phyloP scores from a whole-genome alignment of 2,329 filamentous ascomycete species.

The Clonostachys solani region DNA sequence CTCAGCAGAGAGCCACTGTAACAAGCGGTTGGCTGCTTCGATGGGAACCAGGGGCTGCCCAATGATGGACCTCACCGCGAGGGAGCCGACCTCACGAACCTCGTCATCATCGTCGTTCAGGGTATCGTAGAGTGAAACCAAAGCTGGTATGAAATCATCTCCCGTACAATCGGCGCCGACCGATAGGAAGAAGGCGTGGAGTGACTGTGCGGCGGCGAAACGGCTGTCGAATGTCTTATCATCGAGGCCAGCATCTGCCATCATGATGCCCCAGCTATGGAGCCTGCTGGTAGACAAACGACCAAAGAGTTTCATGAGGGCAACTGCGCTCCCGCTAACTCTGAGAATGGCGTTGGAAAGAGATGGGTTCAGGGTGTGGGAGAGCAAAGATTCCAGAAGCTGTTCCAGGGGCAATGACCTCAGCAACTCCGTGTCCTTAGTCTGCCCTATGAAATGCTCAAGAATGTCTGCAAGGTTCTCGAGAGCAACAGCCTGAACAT shows the following conservation, averaged over 20 bases:
- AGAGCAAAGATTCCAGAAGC: conserved; percentile 34
- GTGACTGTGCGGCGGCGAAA: conserved; percentile 51
- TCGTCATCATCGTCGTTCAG: conserved; percentile 93
- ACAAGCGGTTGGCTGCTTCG: conserved; percentile 39
- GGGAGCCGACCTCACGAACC: conserved; percentile 63
- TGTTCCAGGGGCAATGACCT: conserved; percentile 23
- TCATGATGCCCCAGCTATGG: conserved; percentile 42
- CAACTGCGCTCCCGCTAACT: conserved; percentile 38
- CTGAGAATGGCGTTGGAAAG: conserved; percentile 45
- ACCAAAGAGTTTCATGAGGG: conserved; percentile 18
- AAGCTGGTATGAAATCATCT: conserved; percentile 44
- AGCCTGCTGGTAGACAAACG: conserved; percentile 11
- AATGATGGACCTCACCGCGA: conserved; percentile 41
- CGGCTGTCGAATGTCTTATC: conserved; percentile 61
- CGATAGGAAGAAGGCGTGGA: conserved; percentile 43
- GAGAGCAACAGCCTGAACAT: conserved; percentile 42
- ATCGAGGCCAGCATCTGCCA: conserved; percentile 41
- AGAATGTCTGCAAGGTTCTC: conserved; percentile 40
- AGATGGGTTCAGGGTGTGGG: conserved; percentile 36
- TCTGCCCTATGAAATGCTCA: conserved; percentile 28
- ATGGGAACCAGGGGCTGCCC: conserved; percentile 37
- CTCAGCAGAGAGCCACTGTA: conserved; percentile 30
- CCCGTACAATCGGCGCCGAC: conserved; percentile 10
- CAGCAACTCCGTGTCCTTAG: conserved; percentile 14
- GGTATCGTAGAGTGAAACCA: conserved; percentile 68